Conservation (phyloP, 2,329 filamentous ascomycete species). For the Colletotrichum sp. region DNA sequence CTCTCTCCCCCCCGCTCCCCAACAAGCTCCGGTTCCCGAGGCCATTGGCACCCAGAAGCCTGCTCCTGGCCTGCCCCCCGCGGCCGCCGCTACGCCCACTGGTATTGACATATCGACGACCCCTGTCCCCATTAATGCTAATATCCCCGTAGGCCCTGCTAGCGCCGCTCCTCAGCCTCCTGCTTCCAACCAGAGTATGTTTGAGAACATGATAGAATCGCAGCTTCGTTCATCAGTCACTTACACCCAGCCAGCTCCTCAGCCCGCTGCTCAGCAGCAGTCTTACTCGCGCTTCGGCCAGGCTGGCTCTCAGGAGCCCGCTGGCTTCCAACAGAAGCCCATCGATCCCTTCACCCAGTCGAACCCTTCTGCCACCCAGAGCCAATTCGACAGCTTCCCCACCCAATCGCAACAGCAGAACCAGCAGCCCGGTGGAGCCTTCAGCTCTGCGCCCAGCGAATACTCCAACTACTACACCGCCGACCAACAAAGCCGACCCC, state of each 20-base stretch:
- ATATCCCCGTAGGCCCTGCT: constrained; percentile 26
- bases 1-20: constrained; percentile 77
- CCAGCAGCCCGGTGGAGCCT: constrained; percentile 67
- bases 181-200: constrained; percentile 33
- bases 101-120: constrained; percentile 31
- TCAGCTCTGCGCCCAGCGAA: constrained; percentile 78
- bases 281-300: constrained; percentile 76
- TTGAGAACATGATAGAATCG: constrained; percentile 38
- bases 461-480: constrained; percentile 87
- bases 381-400: constrained; percentile 67
- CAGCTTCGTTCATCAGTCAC: constrained; percentile 15
- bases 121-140: constrained; percentile 13
- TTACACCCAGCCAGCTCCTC: constrained; percentile 28
- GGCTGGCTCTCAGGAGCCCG: constrained; percentile 62
- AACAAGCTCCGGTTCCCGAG: constrained; percentile 60
- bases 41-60: constrained; percentile 61
- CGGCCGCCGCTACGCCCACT: constrained; percentile 39
- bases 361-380: constrained; percentile 50
- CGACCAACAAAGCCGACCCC: constrained; percentile 73
- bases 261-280: constrained; percentile 62
- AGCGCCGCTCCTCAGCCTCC: constrained; percentile 30
- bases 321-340: constrained; percentile 74
- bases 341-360: constrained; percentile 89
- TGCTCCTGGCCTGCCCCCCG: constrained; percentile 43
- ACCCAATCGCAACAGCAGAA: constrained; percentile 56